Base-by-base conservation (phyloP, 208 protist genomes). In the Strigomonas culicis region DNA sequence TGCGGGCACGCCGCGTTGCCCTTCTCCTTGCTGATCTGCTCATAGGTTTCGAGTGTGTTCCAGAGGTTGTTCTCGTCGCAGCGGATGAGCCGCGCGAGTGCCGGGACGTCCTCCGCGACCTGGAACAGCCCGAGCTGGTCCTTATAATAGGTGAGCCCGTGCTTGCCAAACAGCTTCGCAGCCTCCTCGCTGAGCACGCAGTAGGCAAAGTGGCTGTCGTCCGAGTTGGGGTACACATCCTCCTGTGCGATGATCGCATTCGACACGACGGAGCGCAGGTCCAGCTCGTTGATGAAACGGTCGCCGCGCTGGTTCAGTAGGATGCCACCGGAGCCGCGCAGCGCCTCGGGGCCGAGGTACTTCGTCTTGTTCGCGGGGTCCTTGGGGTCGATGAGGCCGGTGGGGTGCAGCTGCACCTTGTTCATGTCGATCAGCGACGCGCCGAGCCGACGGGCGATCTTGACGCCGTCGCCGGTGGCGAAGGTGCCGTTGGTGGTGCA, bases 241-340 rank as follows among this genome's bases (percentile, higher is more conserved):
- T 56, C 63, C 65, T 88, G 82, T 19, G 43, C 69, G 28, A 74
- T 80, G 63, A 98, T 98, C 3, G 75, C 84, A 15, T 74, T 65
- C 4, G 93, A 94, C 13, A 98, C 94, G 24, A 93, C 76, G 46
- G 97, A 96, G 53, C 97, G 88, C 19, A 87, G 84, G 21, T 81
- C 86, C 17, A 99, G 94, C 82, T 98, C 96, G 76, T 99, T 92
- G 49, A 94, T 77, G 71, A 99, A 98, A 24, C 95, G 80, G 56
- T 88, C 67, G 34, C 97, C 96, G 10, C 77, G 24, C 60, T 81
- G 71, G 77, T 97, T 97, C 43, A 98, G 34, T 10, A 99, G 75
- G 24, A 99, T 79, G 63, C 92, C 97, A 28, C 97, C 97, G 13
- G 83, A 85, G 22, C 93, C 97, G 56, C 97, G 88, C 28, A 98